phyloP scores from a whole-genome alignment of 495 filamentous ascomycete species.

The Jackrogersella multiformis region DNA sequence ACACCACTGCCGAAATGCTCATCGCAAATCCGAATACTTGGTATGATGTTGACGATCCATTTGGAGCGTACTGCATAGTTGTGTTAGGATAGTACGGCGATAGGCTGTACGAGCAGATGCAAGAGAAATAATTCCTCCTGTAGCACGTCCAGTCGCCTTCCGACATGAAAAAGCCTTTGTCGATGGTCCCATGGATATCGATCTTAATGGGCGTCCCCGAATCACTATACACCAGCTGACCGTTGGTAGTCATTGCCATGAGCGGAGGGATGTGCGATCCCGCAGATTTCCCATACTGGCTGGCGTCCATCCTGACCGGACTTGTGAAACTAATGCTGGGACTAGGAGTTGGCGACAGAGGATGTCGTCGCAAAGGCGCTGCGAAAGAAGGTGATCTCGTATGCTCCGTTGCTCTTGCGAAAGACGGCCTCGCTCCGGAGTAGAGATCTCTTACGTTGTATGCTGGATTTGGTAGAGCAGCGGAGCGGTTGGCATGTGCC shows the following conservation, averaged over 20 bases:
- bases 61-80: slow-evolving; percentile 52
- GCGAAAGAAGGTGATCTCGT: slow-evolving; percentile 60
- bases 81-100: slow-evolving; percentile 53
- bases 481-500: slow-evolving; percentile 63
- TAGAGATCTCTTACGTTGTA: slow-evolving; percentile 62
- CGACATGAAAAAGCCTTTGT: slow-evolving; percentile 89
- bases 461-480: slow-evolving; percentile 59
- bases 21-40: slow-evolving; percentile 77
- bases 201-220: slow-evolving; percentile 64
- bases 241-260: slow-evolving; percentile 63
- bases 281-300: slow-evolving; percentile 52
- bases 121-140: slow-evolving; percentile 91
- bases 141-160: slow-evolving; percentile 97
- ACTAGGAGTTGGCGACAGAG: slow-evolving; percentile 61
- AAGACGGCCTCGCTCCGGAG: slow-evolving; percentile 57
- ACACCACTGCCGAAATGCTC: slow-evolving; percentile 87
- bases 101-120: slow-evolving; percentile 82
- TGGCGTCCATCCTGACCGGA: slow-evolving; percentile 59
- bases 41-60: slow-evolving; percentile 50
- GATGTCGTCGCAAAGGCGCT: slow-evolving; percentile 57
- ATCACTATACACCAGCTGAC: slow-evolving; percentile 67
- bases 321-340: slow-evolving; percentile 52
- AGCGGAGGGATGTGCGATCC: slow-evolving; percentile 67
- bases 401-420: slow-evolving; percentile 58
- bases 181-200: slow-evolving; percentile 84